These are phyloP conservation scores for Aphanomyces cochlioides DNA, from an alignment of 352 stramenopile species.

Conservation along the genomic window DNA sequence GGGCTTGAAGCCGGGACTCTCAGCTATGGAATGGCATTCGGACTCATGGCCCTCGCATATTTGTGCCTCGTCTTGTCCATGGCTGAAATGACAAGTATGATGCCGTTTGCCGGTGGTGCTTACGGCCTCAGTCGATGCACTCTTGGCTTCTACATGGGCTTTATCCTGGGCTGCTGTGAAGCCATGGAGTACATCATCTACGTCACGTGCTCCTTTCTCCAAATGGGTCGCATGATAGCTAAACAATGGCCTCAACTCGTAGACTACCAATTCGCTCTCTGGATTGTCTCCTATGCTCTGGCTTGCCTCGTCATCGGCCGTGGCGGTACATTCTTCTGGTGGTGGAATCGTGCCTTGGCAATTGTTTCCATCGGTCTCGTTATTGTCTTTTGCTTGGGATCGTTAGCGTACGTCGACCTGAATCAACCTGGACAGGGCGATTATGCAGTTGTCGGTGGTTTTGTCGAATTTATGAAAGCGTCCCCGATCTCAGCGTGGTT, in stretches of 20 bases:
- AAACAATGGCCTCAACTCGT: conserved; percentile 29
- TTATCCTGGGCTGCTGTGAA: conserved; percentile 39
- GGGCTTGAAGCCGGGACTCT: conserved; percentile 34
- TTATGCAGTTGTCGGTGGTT: not conserved
- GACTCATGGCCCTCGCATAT: conserved; percentile 36
- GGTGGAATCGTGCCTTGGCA: not conserved
- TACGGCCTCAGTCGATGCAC: conserved; percentile 40
- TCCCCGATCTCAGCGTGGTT: conserved; percentile 14
- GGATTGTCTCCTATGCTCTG: conserved; percentile 35
- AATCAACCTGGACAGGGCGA: not conserved
- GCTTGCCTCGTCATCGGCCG: not conserved
- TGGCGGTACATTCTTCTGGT: conserved; percentile 13
- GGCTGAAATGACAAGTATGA: conserved; percentile 36
- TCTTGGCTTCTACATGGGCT: conserved; percentile 38
- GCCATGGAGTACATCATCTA: conserved; percentile 43
- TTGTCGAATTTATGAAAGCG: not conserved
- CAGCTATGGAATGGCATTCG: conserved; percentile 35
- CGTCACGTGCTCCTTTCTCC: conserved; percentile 36
- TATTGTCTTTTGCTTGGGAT: not conserved
- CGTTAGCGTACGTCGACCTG: not conserved
- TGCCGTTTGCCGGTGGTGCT: conserved; percentile 40
- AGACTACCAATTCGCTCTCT: conserved; percentile 28
- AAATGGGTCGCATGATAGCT: conserved; percentile 37
- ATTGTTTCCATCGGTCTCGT: not conserved
- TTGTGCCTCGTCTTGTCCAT: conserved; percentile 37